phyloP scores from a whole-genome alignment of 2,329 filamentous ascomycete genomes.

The Epichloe coenophiala region DNA sequence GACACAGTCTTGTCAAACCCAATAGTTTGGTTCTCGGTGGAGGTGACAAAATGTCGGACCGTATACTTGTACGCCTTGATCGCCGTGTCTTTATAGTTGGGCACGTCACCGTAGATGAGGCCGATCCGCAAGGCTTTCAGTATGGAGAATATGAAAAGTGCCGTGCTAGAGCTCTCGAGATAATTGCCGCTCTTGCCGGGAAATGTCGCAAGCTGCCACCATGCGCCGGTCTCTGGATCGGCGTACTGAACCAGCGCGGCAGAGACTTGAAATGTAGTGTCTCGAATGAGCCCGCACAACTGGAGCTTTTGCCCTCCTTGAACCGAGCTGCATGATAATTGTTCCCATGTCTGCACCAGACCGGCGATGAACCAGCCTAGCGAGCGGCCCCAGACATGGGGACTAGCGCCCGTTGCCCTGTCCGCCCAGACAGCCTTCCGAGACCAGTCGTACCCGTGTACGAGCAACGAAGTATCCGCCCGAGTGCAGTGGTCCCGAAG shows the following conservation, averaged over 20 bases:
- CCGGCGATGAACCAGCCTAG: conserved; percentile 42
- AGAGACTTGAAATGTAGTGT: not conserved
- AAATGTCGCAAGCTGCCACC: conserved; percentile 40
- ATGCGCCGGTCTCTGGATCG: conserved; percentile 32
- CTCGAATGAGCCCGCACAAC: conserved; percentile 10
- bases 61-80: conserved; percentile 21
- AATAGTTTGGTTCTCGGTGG: conserved; percentile 27
- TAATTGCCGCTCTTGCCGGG: conserved; percentile 41
- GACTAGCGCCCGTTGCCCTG: conserved; percentile 32
- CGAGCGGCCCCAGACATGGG: conserved; percentile 38
- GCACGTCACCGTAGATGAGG: conserved; percentile 1
- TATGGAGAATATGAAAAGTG: conserved; percentile 39
- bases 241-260: conserved; percentile 21
- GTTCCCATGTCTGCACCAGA: conserved; percentile 34
- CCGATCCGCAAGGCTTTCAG: conserved; percentile 9
- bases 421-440: conserved; percentile 38
- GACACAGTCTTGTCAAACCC: conserved; percentile 24
- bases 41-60: conserved; percentile 29
- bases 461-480: conserved; percentile 7
- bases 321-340: conserved; percentile 16
- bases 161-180: conserved; percentile 44
- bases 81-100: conserved; percentile 11
- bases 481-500: conserved; percentile 7
- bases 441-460: conserved; percentile 40
- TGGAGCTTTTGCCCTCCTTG: not conserved